These are phyloP conservation scores for Apiospora kogelbergensis DNA, from an alignment of 2,329 filamentous ascomycete genomes.

Conservation along the genomic window DNA sequence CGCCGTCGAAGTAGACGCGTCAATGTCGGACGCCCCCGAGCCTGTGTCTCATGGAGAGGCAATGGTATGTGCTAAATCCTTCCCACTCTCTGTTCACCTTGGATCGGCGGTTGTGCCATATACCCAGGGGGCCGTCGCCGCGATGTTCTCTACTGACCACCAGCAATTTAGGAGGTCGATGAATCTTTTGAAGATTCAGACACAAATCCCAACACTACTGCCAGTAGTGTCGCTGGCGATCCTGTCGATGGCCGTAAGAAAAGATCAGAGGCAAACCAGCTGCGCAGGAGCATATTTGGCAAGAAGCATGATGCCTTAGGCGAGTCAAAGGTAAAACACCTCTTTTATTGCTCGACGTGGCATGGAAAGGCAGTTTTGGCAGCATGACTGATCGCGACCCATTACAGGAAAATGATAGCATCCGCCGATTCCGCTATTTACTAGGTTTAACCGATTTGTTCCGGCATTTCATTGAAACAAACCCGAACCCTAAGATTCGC, in stretches of 20 bases:
- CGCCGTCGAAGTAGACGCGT: conserved; percentile 60
- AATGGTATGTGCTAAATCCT: conserved; percentile 43
- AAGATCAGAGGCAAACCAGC: conserved; percentile 81
- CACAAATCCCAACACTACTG: conserved; percentile 67
- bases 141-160: background rate
- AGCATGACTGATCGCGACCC: conserved; percentile 9
- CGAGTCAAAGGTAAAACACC: conserved; percentile 77
- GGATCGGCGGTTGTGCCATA: background rate
- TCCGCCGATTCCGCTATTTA: conserved; percentile 90
- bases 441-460: conserved; percentile 95
- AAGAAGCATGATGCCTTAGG: conserved; percentile 92
- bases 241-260: conserved; percentile 77
- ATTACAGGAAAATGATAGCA: conserved; percentile 84
- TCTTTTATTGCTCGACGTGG: background rate
- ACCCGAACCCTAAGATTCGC: conserved; percentile 91
- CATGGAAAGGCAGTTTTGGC: background rate
- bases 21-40: conserved; percentile 60
- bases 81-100: background rate
- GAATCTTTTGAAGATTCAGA: conserved; percentile 68
- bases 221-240: conserved; percentile 85
- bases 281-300: conserved; percentile 89
- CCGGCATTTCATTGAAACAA: conserved; percentile 97
- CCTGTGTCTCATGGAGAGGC: conserved; percentile 41
- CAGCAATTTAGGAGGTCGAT: conserved; percentile 50
- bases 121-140: background rate